Base-by-base conservation (phyloP, 805 yeast genomes). In the Wilhelminamyces savonicus region DNA sequence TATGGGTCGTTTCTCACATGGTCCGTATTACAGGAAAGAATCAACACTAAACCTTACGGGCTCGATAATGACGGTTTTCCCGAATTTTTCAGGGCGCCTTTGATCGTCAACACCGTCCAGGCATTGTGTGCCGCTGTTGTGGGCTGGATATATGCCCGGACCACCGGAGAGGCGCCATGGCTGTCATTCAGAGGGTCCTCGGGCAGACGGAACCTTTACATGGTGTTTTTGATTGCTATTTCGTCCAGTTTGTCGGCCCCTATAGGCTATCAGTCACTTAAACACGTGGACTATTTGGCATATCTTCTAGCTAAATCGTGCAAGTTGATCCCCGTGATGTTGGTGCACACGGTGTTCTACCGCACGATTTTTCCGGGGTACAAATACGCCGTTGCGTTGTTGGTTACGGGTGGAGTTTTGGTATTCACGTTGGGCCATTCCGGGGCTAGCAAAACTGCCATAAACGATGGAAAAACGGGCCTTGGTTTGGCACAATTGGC, bases 251-350 rank as follows among this genome's bases (percentile, higher is more conserved):
- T 88, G 16, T 76, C 95, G 1, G 72, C 88, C 2, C 96, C 96
- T 4, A 57, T 92, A 26, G 92, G 94, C 1, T 78, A 85, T 37
- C 71, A 78, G 24, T 76, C 95, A 13, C 59, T 90, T 36, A 67
- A 72, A 28, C 85, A 90, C 52, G 90, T 92, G 19, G 95, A 85
- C 49, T 92, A 83, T 50, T 61, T 92, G 47, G 82, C 94, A 0
- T 81, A 75, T 44, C 70, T 90, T 39, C 68, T 92, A 37, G 94
- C 96, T 13, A 92, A 92, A 51, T 81, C 95, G 31, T 90, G 97
- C 53, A 92, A 92, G 48, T 68, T 92, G 54, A 75, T 92, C 14
- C 99, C 99, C 0, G 95, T 90, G n/a, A 78, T 92, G 81, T 50
- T 83, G 20, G 82, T 92, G 3, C 96, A 87, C 47, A 59, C 79